Percentiles rank a stretch among this genome's conserved stretches.
phyloP scores from a whole-genome alignment of 257 asterid species.

The Paraleonurus japonicus region DNA sequence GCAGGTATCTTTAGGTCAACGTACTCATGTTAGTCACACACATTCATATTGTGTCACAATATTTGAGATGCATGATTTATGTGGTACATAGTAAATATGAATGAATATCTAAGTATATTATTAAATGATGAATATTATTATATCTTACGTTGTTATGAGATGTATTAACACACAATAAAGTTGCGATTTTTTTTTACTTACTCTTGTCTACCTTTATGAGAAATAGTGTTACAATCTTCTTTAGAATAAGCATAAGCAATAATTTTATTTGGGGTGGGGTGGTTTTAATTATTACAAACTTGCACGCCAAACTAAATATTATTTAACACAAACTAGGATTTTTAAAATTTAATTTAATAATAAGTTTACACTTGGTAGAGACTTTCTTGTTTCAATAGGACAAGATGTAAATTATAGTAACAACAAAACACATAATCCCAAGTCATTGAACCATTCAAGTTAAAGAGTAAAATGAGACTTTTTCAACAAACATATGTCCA shows the following conservation, averaged over 20 bases:
- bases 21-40: background rate
- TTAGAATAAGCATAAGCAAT: too few species aligned
- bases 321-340: background rate
- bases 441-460: constrained; percentile 10
- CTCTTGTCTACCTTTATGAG: background rate
- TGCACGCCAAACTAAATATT: constrained; percentile 4
- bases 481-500: background rate
- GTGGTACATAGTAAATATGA: too few species aligned
- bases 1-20: constrained; percentile 14
- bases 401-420: background rate
- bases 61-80: background rate
- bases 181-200: background rate
- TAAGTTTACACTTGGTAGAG: background rate
- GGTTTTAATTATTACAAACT: background rate
- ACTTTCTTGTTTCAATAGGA: background rate
- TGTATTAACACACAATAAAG: background rate
- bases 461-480: background rate
- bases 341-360: background rate
- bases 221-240: background rate
- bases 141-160: too few species aligned
- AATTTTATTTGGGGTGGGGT: background rate
- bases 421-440: background rate
- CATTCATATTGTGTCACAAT: background rate
- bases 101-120: too few species aligned
- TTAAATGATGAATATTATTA: background rate